Base-by-base conservation (phyloP, 148 eudicot genomes). In the Silene uniflora region DNA sequence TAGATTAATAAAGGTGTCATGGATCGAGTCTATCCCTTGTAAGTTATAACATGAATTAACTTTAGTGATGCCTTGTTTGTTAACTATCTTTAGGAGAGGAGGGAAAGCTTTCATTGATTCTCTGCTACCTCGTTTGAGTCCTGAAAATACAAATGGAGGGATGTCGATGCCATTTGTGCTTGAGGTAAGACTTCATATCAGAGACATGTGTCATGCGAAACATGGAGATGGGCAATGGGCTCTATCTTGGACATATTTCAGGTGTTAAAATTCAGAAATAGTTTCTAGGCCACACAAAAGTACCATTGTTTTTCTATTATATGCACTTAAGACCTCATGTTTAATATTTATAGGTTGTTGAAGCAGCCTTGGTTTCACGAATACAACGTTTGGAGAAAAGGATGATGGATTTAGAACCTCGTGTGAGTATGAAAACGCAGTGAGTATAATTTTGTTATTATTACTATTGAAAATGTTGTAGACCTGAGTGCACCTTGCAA, bases 41-140 rank as follows among this genome's bases (percentile, higher is more conserved):
- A 32, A 32, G 54, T 74, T 55, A 73, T 44, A 67, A 64, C 69
- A 22, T 67, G 55, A 79, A 60, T 52, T 24, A 42, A 71, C 52
- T 55, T 35, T 71, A 35, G 21, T 69, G 13, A 54, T 79, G 21
- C 42, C 49, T 82, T 58, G 24, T 74, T 79, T 81, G 46, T 49
- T 74, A 66, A 63, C 72, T 75, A 72, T 69, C 23, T 80, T 59
- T 78, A 95, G 98, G 73, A 86, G 84, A 83, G 99, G 88, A 14
- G 99, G 99, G 63, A 95, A 95, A 83, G 99, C 96, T 81, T 95
- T 95, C 82, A 89, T 95, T 74, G 96, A 95, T 82, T 77, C 91
- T 39, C 78, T 95, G 75, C 79, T 95, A 69, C 98, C 98, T 64
- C 97, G 97, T 72, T 80, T 92, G 64, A 90, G 86, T 77, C 90